Conservation (phyloP, 2,329 filamentous ascomycete species). For the Fusarium sp. region DNA sequence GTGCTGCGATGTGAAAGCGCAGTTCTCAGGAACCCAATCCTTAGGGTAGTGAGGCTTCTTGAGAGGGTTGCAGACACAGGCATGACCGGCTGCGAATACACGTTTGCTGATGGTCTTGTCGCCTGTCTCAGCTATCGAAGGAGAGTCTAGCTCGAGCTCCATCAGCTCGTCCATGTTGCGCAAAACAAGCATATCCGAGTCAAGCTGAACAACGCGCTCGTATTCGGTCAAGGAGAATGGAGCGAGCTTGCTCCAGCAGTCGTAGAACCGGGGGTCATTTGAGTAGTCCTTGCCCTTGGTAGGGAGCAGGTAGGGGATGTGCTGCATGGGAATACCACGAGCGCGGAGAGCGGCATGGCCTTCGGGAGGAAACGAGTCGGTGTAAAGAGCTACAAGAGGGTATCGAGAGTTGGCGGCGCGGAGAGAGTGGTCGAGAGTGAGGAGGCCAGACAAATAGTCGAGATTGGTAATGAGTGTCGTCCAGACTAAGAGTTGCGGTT, state of each 20-base stretch:
- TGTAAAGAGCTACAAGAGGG: constrained; percentile 86
- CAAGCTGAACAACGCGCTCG: constrained; percentile 83
- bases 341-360: constrained; percentile 77
- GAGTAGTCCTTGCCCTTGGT: constrained; percentile 74
- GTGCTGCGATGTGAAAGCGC: constrained; percentile 70
- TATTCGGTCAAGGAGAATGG: constrained; percentile 84
- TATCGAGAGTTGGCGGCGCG: constrained; percentile 75
- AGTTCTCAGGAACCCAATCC: constrained; percentile 72
- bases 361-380: constrained; percentile 76
- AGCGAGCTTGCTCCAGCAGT: constrained; percentile 90
- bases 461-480: constrained; percentile 89
- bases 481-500: constrained; percentile 73
- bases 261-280: constrained; percentile 86
- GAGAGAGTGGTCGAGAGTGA: constrained; percentile 84
- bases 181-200: constrained; percentile 88
- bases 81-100: constrained; percentile 87
- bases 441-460: constrained; percentile 82
- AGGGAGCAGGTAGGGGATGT: constrained; percentile 80
- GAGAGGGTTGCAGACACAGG: constrained; percentile 88
- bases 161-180: constrained; percentile 94
- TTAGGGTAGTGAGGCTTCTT: constrained; percentile 82
- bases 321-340: constrained; percentile 77
- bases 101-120: constrained; percentile 58
- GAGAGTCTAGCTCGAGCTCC: constrained; percentile 78
- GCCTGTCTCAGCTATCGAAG: constrained; percentile 41